Conservation (phyloP, 2,329 filamentous ascomycete genomes). For the Sporothrix protearum region DNA sequence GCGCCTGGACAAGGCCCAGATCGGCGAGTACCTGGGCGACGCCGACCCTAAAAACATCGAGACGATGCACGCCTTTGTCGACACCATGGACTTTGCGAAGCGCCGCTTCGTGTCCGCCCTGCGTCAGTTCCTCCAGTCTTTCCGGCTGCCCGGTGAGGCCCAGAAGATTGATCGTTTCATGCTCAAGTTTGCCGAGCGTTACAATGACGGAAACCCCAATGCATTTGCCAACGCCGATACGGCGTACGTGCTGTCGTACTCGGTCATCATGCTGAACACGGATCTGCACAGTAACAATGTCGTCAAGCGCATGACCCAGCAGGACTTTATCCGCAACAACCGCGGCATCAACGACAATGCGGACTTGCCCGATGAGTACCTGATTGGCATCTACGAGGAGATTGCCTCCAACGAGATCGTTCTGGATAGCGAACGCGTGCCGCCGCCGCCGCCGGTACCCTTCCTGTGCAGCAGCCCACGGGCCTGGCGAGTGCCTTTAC, state of each 20-base stretch:
- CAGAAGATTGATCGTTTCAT: conserved; percentile 99
- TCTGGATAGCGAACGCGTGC: conserved; percentile 87
- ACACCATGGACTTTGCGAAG: conserved; percentile 88
- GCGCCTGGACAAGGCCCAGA: conserved; percentile 80
- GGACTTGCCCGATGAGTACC: conserved; percentile 88
- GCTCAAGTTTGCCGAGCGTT: conserved; percentile 97
- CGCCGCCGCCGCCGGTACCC: conserved; percentile 71
- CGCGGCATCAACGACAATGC: conserved; percentile 95
- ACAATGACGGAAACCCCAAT: conserved; percentile 91
- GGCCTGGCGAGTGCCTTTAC: conserved; percentile 84
- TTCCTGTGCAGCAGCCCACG: conserved; percentile 47
- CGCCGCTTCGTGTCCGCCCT: conserved; percentile 90
- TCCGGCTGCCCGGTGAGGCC: conserved; percentile 89
- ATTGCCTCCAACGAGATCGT: conserved; percentile 92
- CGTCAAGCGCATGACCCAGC: conserved; percentile 80
- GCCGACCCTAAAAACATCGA: conserved; percentile 90
- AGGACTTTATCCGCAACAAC: conserved; percentile 99
- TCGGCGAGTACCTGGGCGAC: conserved; percentile 93
- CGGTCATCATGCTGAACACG: conserved; percentile 93
- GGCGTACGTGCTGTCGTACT: conserved; percentile 92
- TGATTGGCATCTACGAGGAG: conserved; percentile 85
- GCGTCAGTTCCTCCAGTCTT: conserved; percentile 87
- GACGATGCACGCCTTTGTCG: conserved; percentile 97
- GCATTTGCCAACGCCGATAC: conserved; percentile 98
- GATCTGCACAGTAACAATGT: conserved; percentile 91